phyloP scores from a whole-genome alignment of 805 yeast genomes.

The Kuraishia ogatae region DNA sequence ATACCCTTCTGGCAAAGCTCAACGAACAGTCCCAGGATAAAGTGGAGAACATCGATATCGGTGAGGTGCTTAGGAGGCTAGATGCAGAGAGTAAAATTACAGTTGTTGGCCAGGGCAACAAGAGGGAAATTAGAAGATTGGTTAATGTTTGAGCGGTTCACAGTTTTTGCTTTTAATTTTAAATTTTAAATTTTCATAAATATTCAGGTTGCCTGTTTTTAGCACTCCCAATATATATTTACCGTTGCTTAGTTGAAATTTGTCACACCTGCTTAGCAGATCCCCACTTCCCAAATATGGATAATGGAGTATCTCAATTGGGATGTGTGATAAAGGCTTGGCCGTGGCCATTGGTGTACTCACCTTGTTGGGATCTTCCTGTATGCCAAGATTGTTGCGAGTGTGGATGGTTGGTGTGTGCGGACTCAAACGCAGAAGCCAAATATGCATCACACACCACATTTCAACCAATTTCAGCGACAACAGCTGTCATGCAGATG shows the following conservation, averaged over 20 bases:
- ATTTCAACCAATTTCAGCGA: not conserved
- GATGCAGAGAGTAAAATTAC: constrained; percentile 64
- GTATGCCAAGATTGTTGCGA: too few species aligned
- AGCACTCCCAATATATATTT: not conserved
- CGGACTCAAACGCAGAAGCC: too few species aligned
- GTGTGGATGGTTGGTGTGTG: too few species aligned
- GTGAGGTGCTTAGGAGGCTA: constrained; percentile 57
- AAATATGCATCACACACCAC: not conserved
- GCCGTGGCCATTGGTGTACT: too few species aligned
- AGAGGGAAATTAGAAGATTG: constrained; percentile 40
- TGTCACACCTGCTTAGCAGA: too few species aligned
- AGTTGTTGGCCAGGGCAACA: constrained; percentile 64
- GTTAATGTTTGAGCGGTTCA: not conserved
- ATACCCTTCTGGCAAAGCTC: constrained; percentile 48
- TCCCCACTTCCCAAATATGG: too few species aligned
- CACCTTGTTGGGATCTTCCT: too few species aligned
- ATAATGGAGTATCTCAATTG: too few species aligned
- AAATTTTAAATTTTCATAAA: not conserved
- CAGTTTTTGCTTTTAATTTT: not conserved
- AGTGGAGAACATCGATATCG: constrained; percentile 64
- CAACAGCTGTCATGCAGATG: not conserved
- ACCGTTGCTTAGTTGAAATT: not conserved
- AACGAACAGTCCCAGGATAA: constrained; percentile 58
- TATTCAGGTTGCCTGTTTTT: not conserved
- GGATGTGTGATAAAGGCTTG: too few species aligned